Base-by-base conservation (phyloP, 2,329 filamentous ascomycete genomes). In the Talaromyces sp. region DNA sequence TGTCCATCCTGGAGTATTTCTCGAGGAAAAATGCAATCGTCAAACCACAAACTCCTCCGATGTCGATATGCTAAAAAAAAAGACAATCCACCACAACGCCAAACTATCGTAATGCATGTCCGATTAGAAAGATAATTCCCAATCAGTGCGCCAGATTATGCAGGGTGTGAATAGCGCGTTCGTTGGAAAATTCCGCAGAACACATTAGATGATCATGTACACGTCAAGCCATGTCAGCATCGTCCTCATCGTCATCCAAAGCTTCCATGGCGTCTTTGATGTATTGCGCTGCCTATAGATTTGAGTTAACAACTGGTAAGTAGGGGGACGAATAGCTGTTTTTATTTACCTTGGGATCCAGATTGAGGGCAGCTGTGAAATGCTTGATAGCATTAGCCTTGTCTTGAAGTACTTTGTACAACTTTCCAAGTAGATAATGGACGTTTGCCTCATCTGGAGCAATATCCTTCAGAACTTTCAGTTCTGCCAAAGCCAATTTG, bases 241-340 rank as follows among this genome's bases (percentile, higher is more conserved):
- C 78, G 57, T 90, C 86, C 60, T 87, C 84, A 61, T 90, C 86
- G 17, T 82, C 81, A 24, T 84, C 91, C 61, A 98, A 84, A 68
- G 88, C 89, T 79, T 98, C 93, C 78, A 99, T 97, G 19, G 91
- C 92, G 73, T 96, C 92, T 77, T 98, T 99, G 76, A 99, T 97
- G 74, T 92, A 89, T 64, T 90, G 89, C 65, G 91, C 92, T 68
- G 93, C 91, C 93, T 96, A 66, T 43, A 59, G 26, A 61, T 19
- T 19, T 46, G 27, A 32, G 51, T 29, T 29, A 61, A 27, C 43
- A 54, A 53, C 19, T 35, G 46, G 60, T 68, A 29, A 66, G 64
- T 63, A 52, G 58, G 64, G 62, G 56, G 52, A 60, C 24, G 9
- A 26, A 43, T 59, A 24, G 26, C 27, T 52, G 54, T 51, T 3